phyloP scores from a whole-genome alignment of 441 rosid genomes.

The Biscutella laevigata region DNA sequence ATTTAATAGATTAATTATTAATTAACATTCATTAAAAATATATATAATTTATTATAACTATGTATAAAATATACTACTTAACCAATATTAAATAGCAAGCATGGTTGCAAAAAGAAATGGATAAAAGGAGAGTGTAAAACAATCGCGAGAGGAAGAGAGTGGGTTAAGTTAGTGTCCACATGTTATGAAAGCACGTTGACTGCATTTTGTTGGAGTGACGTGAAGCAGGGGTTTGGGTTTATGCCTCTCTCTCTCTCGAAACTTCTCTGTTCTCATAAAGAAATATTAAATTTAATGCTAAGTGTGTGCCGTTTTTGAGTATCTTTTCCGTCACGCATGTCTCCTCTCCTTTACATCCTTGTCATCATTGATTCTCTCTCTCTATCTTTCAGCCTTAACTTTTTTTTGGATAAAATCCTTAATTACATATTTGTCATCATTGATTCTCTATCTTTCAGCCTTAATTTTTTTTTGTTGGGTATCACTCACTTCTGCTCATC shows the following conservation, averaged over 20 bases:
- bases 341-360: neutral
- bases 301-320: slow-evolving; percentile 25
- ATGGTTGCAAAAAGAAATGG: too few relatives aligned
- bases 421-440: too few relatives aligned
- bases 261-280: slow-evolving; percentile 2
- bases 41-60: too few relatives aligned
- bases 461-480: too few relatives aligned
- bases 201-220: slow-evolving; percentile 19
- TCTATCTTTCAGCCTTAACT: too few relatives aligned
- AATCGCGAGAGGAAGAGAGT: slow-evolving; percentile 9
- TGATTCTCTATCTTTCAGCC: too few relatives aligned
- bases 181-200: slow-evolving; percentile 10
- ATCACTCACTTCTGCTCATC: too few relatives aligned
- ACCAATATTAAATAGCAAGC: too few relatives aligned
- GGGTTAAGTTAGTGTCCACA: neutral
- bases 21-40: too few relatives aligned
- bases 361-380: neutral
- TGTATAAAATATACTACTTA: too few relatives aligned
- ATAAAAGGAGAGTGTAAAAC: slow-evolving; percentile 9
- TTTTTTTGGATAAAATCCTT: too few relatives aligned
- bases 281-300: neutral
- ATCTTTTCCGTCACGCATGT: slow-evolving; percentile 25
- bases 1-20: too few relatives aligned
- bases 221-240: slow-evolving; percentile 2
- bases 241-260: slow-evolving; percentile 16